Base-by-base conservation (phyloP, 306 rosid genomes). In the Coriaria nepalensis region DNA sequence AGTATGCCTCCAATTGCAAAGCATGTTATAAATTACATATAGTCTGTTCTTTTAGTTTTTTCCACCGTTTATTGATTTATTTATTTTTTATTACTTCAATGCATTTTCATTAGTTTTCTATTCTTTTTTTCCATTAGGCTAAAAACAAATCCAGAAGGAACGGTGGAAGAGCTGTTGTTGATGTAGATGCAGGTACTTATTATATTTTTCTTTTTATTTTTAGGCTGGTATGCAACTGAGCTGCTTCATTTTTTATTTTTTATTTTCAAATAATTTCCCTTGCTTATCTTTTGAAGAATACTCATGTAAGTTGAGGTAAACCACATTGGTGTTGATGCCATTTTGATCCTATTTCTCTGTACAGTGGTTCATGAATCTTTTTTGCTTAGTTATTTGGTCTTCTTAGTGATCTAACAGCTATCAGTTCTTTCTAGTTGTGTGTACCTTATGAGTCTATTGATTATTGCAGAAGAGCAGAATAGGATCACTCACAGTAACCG, bases 91-190 rank as follows among this genome's bases (percentile, higher is more conserved):
- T 43, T 43, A 6, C 33, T 55, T 46, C 43, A 13, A 55, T 55
- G 8, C 49, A 38, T 56, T 42, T 40, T 52, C 10, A 51, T 50
- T 63, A 39, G 44, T 59, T 37, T 11, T 9, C 9, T 42, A 40
- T 7, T 59, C 9, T 64, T 38, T 55, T 64, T 38, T 55, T 34
- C 10, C 67, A 38, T 29, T 60, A 90, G 98, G 98, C 94, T 45
- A 78, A 68, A 75, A 85, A 67, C 75, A 81, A 85, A 66, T 68
- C 93, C 36, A 75, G 94, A 77, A 76, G 98, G 61, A 71, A 45
- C 52, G 72, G 66, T 33, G 39, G 62, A 35, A 81, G 82, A 70
- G 53, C 52, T 53, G 14, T 79, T 29, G 83, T 85, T 70, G 98
- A 81, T 77, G 76, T 84, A 49, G 98, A 85, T 33, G 65, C 64